Base-by-base conservation (phyloP, 257 asterid species). In the Solanum peruvianum region DNA sequence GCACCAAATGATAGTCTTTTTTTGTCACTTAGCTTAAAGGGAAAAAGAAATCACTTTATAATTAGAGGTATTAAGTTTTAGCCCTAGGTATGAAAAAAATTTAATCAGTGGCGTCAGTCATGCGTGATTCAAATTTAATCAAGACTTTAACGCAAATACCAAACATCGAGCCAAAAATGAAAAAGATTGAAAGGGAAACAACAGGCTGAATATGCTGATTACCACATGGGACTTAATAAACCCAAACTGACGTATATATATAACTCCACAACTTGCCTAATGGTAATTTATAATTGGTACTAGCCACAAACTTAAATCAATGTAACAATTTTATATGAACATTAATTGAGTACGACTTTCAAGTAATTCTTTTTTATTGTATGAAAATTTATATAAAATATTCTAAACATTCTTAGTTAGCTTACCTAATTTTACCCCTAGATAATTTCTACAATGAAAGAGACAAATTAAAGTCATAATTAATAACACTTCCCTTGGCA, bases 131-230 rank as follows among this genome's bases (percentile, higher is more conserved):
- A 52, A 10, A 52, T 18, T 18, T 52, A 52, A 0, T 52, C 2
- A 1, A 0, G 1, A 6, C 3, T 52, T 52, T 1, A 52, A 52
- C 0, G 4, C 2, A 0, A 18, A 52, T 23, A 18, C 2, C n/a
- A 18, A 52, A 52, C 2, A 6, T 4, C 10, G 11, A 52, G n/a
- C 10, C 2, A 2, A 52, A 52, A 52, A 52, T 52, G 10, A 52
- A 66, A 66, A 66, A 3, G 3, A 20, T 6, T 6, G 37, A 67
- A 69, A 69, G 14, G 42, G 41, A 29, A 31, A 69, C 42, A 35
- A 29, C 76, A 29, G 42, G 13, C 12, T 15, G 76, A 69, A 69
- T 69, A 37, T 31, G 76, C 76, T 64, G 71, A 64, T 69, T 41
- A 7, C 41, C 41, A 27, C 39, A 69, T 69, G 39, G 12, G 76